These are phyloP conservation scores for Infundibulicybe gibba DNA, from an alignment of 768 basidiomycete genomes.

Conservation along the genomic window DNA sequence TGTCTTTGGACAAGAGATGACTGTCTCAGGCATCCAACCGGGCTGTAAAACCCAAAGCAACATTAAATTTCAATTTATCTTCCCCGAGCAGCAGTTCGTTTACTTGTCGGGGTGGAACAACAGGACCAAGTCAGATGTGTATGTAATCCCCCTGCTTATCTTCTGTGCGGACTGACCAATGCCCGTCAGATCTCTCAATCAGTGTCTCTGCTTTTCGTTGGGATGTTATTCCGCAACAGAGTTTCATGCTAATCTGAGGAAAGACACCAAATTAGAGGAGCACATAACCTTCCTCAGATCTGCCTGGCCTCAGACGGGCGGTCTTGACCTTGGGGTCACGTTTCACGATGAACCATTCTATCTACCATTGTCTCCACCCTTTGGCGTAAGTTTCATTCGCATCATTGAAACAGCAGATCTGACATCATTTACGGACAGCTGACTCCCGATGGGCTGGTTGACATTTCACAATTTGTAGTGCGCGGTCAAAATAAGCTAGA, in stretches of 20 bases:
- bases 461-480: constrained; percentile 42
- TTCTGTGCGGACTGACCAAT: neutral
- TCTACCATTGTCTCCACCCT: constrained; percentile 40
- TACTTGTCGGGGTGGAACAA: constrained; percentile 33
- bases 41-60: constrained; percentile 8
- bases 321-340: constrained; percentile 29
- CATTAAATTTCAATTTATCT: constrained; percentile 16
- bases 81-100: constrained; percentile 18
- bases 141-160: constrained; percentile 15
- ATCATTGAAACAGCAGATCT: too few relatives aligned
- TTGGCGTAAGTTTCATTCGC: constrained; percentile 22
- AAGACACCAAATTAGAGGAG: constrained; percentile 12
- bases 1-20: constrained; percentile 15
- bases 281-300: constrained; percentile 24
- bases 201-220: constrained; percentile 40
- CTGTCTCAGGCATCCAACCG: constrained; percentile 7
- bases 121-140: constrained; percentile 28
- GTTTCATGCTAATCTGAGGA: constrained; percentile 9
- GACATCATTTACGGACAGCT: constrained; percentile 23
- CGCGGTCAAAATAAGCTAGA: constrained; percentile 39
- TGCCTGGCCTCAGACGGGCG: constrained; percentile 39
- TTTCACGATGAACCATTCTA: constrained; percentile 20
- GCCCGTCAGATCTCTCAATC: constrained; percentile 23
- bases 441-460: constrained; percentile 45
- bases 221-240: constrained; percentile 36